Evolutionary conservation across 2,329 filamentous ascomycete species (phyloP), one percentile per base, ranked within the genome.

Genomic region (Ophiostoma sp.): DNA sequence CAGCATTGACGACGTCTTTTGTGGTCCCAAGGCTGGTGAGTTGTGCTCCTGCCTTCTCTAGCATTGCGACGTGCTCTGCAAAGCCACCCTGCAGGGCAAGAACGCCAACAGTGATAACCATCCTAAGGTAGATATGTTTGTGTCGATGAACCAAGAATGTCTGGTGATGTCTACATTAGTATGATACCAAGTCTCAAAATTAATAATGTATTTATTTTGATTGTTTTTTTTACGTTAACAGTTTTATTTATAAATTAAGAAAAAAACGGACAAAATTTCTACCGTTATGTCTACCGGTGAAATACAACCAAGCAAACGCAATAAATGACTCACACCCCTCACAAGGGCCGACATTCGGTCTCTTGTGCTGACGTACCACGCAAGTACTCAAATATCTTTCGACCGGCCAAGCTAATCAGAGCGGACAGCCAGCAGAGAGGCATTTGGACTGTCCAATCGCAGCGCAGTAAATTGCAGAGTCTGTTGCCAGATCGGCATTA

Each of bases 51-150:
- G 95, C 94, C 75, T 88, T 87, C 76, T 88, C 87, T 50, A 98
- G 86, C 50, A 97, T 88, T 76, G 89, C 86, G 73, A 97, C 81
- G 84, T 99, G 95, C 82, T 99, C 95, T 78, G 90, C 87, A 82
- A 98, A 98, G 73, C 95, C 95, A 78, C 96, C 96, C 83, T 99
- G 96, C 22, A 99, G 88, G 77, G 96, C 89, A 70, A 92, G 83
- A 31, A 91, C 89, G 64, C 89, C 90, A 48, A 91, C 82, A 2
- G 86, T 88, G 74, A 89, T 78, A 25, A 78, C 75, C 78, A 81
- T 80, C 12, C 28, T 73, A 52, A 15, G 22, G 17, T 7, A 64
- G 19, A 25, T 19, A 17, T 25, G 33, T 36, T 12, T 31, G 31
- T 36, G 31, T 33, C 15, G 57, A 31, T 59, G 55, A n/a, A n/a